These are phyloP conservation scores for Saposhnikovia divaricata DNA, from an alignment of 129 eudicot genomes.

Conservation along the genomic window DNA sequence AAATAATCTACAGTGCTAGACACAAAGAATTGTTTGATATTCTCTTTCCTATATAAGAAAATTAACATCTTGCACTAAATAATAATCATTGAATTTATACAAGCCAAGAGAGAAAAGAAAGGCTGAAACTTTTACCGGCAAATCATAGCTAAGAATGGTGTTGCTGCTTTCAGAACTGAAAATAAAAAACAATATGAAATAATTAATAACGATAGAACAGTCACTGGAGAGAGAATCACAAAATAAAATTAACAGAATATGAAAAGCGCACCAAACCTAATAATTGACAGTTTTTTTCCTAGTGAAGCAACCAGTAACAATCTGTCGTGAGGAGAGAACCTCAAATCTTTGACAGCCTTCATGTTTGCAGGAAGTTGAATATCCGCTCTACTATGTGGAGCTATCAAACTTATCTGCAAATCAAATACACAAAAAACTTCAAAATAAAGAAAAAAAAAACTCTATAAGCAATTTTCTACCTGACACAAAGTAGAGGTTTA, in stretches of 20 bases:
- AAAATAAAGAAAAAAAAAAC: not conserved
- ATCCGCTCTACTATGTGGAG: slow-evolving; percentile 56
- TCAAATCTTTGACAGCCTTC: slow-evolving; percentile 64
- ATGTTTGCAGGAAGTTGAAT: slow-evolving; percentile 47
- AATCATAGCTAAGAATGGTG: slow-evolving; percentile 51
- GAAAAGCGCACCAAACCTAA: slow-evolving; percentile 35
- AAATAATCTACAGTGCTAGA: not conserved
- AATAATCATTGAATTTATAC: not conserved
- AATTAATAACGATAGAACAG: slow-evolving; percentile 5
- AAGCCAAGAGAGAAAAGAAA: not conserved
- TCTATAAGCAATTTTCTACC: not conserved
- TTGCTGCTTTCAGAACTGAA: slow-evolving; percentile 77
- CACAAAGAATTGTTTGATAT: not conserved
- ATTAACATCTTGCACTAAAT: not conserved
- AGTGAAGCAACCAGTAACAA: slow-evolving; percentile 67
- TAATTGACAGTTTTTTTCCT: slow-evolving; percentile 64
- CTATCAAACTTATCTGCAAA: slow-evolving; percentile 60
- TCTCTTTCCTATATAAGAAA: not conserved
- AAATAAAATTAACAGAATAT: not conserved
- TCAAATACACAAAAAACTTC: slow-evolving; percentile 3
- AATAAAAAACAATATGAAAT: slow-evolving; percentile 11
- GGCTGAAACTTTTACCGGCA: slow-evolving; percentile 51
- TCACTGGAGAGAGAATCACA: slow-evolving; percentile 1
- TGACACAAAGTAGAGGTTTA: slow-evolving; percentile 19
- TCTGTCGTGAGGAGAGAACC: slow-evolving; percentile 50